Conservation (phyloP, 805 yeast genomes). For the Barnettozyma wickerhamii region DNA sequence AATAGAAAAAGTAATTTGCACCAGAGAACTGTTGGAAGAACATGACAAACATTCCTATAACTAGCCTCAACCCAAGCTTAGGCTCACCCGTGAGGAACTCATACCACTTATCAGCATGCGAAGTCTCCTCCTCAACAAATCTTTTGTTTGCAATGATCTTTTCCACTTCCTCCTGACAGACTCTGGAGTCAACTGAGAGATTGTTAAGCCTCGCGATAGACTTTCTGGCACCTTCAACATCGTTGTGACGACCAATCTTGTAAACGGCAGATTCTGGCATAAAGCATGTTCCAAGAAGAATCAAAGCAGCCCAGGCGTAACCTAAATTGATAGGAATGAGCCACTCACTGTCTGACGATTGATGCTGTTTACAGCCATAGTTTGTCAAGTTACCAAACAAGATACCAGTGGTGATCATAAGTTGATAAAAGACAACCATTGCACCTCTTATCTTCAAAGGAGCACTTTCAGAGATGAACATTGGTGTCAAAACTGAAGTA, state of each 20-base stretch:
- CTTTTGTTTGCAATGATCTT: conserved; percentile 38
- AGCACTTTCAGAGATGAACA: conserved; percentile 65
- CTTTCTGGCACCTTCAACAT: conserved; percentile 47
- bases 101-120: conserved; percentile 50
- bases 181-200: conserved; percentile 40
- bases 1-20: conserved; percentile 62
- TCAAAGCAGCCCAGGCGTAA: conserved; percentile 34
- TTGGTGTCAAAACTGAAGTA: conserved; percentile 70
- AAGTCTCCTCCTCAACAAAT: conserved; percentile 28
- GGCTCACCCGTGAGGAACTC: conserved; percentile 64
- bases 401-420: conserved; percentile 68
- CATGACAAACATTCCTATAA: conserved; percentile 58
- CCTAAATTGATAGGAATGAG: conserved; percentile 58
- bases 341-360: conserved; percentile 61
- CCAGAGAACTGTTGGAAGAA: conserved; percentile 60
- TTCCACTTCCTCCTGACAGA: conserved; percentile 43
- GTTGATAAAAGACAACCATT: conserved; percentile 66
- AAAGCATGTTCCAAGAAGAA: conserved; percentile 42
- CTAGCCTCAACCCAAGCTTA: conserved; percentile 42
- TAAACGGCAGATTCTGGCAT: conserved; percentile 73
- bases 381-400: conserved; percentile 66
- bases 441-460: conserved; percentile 70
- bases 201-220: conserved; percentile 54
- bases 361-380: conserved; percentile 46
- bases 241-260: conserved; percentile 35